Evolutionary conservation across 345 rosid genomes (phyloP), one percentile per base, ranked within the genome.

Genomic region (Odontarrhena argentea): DNA sequence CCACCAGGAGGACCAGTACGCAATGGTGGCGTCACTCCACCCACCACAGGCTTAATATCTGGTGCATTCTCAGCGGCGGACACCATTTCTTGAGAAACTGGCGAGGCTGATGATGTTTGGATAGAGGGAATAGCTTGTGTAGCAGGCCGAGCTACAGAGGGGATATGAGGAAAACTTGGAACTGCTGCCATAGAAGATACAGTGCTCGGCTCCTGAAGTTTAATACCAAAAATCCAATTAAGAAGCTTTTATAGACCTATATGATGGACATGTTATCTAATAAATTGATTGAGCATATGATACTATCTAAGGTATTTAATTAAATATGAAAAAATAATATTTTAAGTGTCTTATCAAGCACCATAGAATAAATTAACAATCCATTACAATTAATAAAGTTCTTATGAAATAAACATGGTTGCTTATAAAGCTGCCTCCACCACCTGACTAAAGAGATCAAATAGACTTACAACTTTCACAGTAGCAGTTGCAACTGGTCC

Each of bases 401-500:
- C 22, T 38, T 37, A 47, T 40, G 13, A 30, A 49, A 64, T 15
- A 56, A 41, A 48, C 14, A 34, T 7, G 45, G 70, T 49, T 49
- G 41, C 46, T 38, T 41, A 48, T 56, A 41, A 38, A 48, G 59
- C 47, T 63, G 26, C 68, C 62, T 60, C 48, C 50, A 55, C 60
- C 46, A 61, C 40, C 26, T 22, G 44, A 22, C 40, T 46, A 40
- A 40, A 32, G 25, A 14, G 36, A 62, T 73, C 61, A 45, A 47
- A 41, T 35, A 70, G 55, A 69, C 98, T 84, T 82, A 90, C 98
- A 68, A 88, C 88, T 93, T 93, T 93, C 68, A 90, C 92, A 64
- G 87, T 88, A 60, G 96, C 86, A 52, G 84, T 68, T 14, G 98
- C 90, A 63, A 81, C 84, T 78, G 78, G 83, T 67, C 85, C 97